Evolutionary conservation across 176 grass and related monocot genomes (phyloP).

Genomic region (Raddia guianensis): DNA sequence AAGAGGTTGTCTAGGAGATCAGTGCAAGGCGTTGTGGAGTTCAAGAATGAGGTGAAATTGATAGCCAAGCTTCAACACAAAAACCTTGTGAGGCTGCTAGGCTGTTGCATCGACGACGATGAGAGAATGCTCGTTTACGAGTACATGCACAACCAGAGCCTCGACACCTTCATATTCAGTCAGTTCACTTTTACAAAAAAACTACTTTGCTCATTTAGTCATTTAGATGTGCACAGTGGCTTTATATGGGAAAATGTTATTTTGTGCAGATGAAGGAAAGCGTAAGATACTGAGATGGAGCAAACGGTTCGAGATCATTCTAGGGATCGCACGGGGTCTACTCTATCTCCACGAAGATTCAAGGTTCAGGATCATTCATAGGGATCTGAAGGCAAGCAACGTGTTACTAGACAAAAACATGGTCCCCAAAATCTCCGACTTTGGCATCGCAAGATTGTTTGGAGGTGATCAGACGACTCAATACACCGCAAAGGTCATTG

Average conservation of each 20-base stretch:
- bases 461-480: constrained; percentile 52
- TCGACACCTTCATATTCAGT: constrained; percentile 67
- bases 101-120: constrained; percentile 51
- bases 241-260: not conserved
- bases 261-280: constrained; percentile 42
- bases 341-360: constrained; percentile 57
- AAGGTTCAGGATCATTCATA: constrained; percentile 53
- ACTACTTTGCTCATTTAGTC: too few relatives aligned
- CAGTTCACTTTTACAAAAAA: not conserved
- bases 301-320: constrained; percentile 41
- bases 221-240: not conserved
- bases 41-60: constrained; percentile 60
- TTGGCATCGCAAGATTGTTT: constrained; percentile 55
- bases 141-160: constrained; percentile 63
- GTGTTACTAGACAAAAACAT: constrained; percentile 47
- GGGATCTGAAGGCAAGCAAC: constrained; percentile 50
- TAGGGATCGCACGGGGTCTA: constrained; percentile 46
- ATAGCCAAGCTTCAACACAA: constrained; percentile 60
- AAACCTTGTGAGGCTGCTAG: constrained; percentile 49
- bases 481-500: constrained; percentile 44
- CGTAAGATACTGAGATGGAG: constrained; percentile 35
- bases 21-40: constrained; percentile 44
- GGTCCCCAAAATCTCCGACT: constrained; percentile 53
- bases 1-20: constrained; percentile 59
- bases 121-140: constrained; percentile 66